Evolutionary conservation across 208 protist species (phyloP).

Genomic region (Angomonas deanei): DNA sequence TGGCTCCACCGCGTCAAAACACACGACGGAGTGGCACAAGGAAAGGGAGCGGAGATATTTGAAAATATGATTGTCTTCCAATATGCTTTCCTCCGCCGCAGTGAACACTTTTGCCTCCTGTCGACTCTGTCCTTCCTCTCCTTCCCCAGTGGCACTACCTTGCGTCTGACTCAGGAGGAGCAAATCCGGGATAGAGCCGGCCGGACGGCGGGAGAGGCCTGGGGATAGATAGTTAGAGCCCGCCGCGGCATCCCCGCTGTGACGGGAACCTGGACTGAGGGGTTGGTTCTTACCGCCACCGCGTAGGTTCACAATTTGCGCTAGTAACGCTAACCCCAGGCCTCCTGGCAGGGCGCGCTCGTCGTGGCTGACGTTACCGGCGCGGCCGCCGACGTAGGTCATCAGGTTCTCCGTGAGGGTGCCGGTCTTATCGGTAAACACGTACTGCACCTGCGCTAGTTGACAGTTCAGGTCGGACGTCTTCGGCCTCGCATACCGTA

Average conservation of each 20-base stretch:
- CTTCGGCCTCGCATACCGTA: slow-evolving; percentile 54
- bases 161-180: no score
- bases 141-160: no score
- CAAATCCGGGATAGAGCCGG: no score
- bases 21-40: slow-evolving; percentile 79
- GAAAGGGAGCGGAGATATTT: slow-evolving; percentile 60
- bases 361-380: slow-evolving; percentile 30
- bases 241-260: no score
- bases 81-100: slow-evolving; percentile 15
- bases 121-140: no score
- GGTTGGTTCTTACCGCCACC: background rate
- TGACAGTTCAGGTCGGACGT: slow-evolving; percentile 87
- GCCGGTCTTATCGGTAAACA: slow-evolving; percentile 91
- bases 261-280: no score
- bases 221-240: no score
- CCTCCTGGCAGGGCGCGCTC: slow-evolving; percentile 55
- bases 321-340: slow-evolving; percentile 21
- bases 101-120: no score
- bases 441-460: slow-evolving; percentile 74
- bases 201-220: no score
- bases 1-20: slow-evolving; percentile 24
- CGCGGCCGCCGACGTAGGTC: slow-evolving; percentile 70
- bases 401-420: slow-evolving; percentile 89
- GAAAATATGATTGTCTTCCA: slow-evolving; percentile 47
- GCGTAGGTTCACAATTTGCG: background rate